Conservation (phyloP, 805 yeast species). For the Saturnispora gosingensis region DNA sequence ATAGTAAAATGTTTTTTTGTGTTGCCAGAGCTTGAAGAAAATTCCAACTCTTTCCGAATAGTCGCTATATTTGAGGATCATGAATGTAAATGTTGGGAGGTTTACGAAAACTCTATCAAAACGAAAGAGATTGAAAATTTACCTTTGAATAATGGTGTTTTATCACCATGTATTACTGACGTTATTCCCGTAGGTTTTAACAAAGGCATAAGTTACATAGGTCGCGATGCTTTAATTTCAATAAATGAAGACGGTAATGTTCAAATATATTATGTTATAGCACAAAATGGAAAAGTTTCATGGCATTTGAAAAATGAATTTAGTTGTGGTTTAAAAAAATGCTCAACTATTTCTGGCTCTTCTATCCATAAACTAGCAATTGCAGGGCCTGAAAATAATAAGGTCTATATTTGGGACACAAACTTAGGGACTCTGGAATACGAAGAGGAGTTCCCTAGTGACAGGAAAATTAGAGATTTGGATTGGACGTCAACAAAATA, state of each 20-base stretch:
- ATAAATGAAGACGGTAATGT: slow-evolving; percentile 46
- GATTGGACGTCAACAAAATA: slow-evolving; percentile 78
- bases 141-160: slow-evolving; percentile 29
- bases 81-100: slow-evolving; percentile 33
- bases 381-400: slow-evolving; percentile 43
- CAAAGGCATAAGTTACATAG: slow-evolving; percentile 22
- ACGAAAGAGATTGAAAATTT: slow-evolving; percentile 21
- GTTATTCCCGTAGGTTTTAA: slow-evolving; percentile 63
- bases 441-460: slow-evolving; percentile 32
- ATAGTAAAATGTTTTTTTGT: slow-evolving; percentile 25
- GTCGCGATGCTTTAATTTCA: slow-evolving; percentile 45
- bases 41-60: slow-evolving; percentile 30
- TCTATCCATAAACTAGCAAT: slow-evolving; percentile 69
- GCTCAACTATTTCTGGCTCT: slow-evolving; percentile 59
- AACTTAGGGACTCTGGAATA: slow-evolving; percentile 59
- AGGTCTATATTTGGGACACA: slow-evolving; percentile 73
- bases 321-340: slow-evolving; percentile 45
- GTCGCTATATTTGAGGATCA: slow-evolving; percentile 40
- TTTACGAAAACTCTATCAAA: slow-evolving; percentile 22
- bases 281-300: slow-evolving; percentile 18
- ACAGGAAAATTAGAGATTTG: slow-evolving; percentile 46
- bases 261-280: slow-evolving; percentile 36
- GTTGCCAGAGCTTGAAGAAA: slow-evolving; percentile 27
- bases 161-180: slow-evolving; percentile 29
- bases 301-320: slow-evolving; percentile 49